A percentile compares a stretch with the other conserved stretches of the same genome.
phyloP scores from a whole-genome alignment of 1,284 basidiomycete species.

The Anthracocystis walkeri region DNA sequence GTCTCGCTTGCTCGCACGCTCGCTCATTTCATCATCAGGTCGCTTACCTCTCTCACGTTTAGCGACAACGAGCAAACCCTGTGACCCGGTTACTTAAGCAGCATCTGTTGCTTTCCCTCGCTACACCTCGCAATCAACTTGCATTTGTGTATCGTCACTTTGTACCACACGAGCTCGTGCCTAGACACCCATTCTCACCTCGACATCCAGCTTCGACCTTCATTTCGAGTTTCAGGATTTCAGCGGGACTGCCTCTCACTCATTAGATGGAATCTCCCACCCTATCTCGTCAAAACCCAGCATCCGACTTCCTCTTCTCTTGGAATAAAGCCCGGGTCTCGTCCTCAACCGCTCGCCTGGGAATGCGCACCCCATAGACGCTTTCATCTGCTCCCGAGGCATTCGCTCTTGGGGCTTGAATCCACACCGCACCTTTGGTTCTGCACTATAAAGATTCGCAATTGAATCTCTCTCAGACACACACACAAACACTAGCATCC shows the following conservation, averaged over 20 bases:
- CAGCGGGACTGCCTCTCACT: background rate
- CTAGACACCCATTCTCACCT: background rate
- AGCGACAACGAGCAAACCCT: conserved; percentile 1
- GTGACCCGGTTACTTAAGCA: background rate
- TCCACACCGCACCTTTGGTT: background rate
- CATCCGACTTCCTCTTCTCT: background rate
- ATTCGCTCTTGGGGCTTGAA: conserved; percentile 3
- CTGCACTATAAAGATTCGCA: background rate
- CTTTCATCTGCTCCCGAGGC: conserved; percentile 12
- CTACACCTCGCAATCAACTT: conserved; percentile 2
- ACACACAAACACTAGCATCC: background rate
- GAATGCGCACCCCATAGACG: conserved; percentile 17
- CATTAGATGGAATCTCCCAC: conserved; percentile 9
- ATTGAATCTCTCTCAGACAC: background rate
- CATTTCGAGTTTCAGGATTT: background rate
- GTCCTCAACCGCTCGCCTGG: conserved; percentile 2
- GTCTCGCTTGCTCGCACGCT: background rate
- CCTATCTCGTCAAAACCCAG: too few species aligned
- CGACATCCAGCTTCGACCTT: background rate
- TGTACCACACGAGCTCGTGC: background rate
- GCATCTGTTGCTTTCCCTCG: background rate
- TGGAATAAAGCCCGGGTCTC: background rate
- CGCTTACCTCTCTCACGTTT: conserved; percentile 1
- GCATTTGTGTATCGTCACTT: background rate
- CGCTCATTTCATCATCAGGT: background rate